Evolutionary conservation across 257 asterid species (phyloP), one percentile per base, ranked within the genome.

Genomic region (Striga asiatica): DNA sequence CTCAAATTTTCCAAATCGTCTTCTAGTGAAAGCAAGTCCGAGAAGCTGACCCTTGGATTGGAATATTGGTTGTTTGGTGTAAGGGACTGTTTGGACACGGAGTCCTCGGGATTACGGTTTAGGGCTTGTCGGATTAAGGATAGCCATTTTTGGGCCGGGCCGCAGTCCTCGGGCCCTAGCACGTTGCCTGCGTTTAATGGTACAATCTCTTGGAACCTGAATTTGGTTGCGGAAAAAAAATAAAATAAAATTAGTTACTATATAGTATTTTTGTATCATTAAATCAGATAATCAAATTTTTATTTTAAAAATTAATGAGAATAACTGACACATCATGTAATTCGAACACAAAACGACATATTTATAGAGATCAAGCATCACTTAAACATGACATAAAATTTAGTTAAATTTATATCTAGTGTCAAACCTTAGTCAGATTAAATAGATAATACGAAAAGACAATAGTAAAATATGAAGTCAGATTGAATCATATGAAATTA

Each of bases 151-250:
- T 76, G 69, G 2, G 93, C 85, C 8, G 97, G 94, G 1, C 78
- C 83, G 25, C 55, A 65, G 70, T 85, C 84, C 62, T 81, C 89
- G 5, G 88, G 76, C 5, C 95, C 94, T 3, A 89, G 53, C 7
- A 88, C 89, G 45, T 84, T 88, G 45, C 95, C 87, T 4, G 95
- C 95, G 31, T 85, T 89, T 9, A 89, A 66, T 11, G 97, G 97
- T 28, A 89, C 95, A 56, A 85, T 76, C 64, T 89, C 97, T 60
- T 89, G 97, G 56, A 89, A 81, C 74, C 97, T 89, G 78, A 16
- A 37, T 20, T 39, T 5, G 24, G 50, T 3, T 7, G 7, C 4
- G 6, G n/a, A 41, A 6, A 0, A 42, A 5, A 10, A 25, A 3
- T 8, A 23, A 46, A 46, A 8, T 4, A 18, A 45, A 1, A 19